Evolutionary conservation across 352 stramenopile genomes (phyloP), one percentile per base, ranked within the genome.

Genomic region (Phytophthora litchii): DNA sequence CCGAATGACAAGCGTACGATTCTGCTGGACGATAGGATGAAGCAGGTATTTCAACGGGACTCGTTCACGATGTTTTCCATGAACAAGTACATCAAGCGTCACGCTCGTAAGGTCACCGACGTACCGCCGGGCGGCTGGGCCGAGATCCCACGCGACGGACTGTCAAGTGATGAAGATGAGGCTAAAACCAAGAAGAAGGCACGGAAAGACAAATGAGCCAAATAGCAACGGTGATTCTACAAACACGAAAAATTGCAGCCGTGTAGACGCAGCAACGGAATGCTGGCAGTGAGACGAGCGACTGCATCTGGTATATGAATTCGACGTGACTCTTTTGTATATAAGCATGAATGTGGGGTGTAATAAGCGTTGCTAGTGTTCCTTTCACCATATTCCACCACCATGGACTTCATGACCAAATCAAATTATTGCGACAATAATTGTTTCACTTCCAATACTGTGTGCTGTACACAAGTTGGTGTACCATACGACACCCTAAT

Each of bases 1-100:
- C 96, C 96, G 20, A 64, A 83, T 12, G 89, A 99, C 63, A 97
- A 97, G 70, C 87, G 91, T 14, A 86, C 89, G 54, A 99, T 99
- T 59, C 57, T 98, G 14, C 67, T 97, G 45, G 94, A 98, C 66
- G 80, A 92, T 44, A 89, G 66, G 54, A 82, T 98, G 76, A 80
- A 73, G 43, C 66, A 76, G 48, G 81, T 91, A 35, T 95, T 95
- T 68, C 74, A 92, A 69, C 80, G 86, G 47, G 79, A 94, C 56
- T 83, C 79, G 51, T 86, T 95, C 52, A 95, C 86, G 41, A 94
- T 93, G 84, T 95, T 95, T 64, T 83, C 79, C 3, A 93, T 95
- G 82, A 95, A 95, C 67, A 95, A 94, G 66, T 95, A 84, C 68
- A 84, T 95, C 63, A 95, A 95, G 70, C 79, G 84, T 31, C 86